Percentiles rank a stretch among this genome's conserved stretches.
Evolutionary conservation across 495 filamentous ascomycete species (phyloP).

Genomic region (Talaromyces stipitatus): DNA sequence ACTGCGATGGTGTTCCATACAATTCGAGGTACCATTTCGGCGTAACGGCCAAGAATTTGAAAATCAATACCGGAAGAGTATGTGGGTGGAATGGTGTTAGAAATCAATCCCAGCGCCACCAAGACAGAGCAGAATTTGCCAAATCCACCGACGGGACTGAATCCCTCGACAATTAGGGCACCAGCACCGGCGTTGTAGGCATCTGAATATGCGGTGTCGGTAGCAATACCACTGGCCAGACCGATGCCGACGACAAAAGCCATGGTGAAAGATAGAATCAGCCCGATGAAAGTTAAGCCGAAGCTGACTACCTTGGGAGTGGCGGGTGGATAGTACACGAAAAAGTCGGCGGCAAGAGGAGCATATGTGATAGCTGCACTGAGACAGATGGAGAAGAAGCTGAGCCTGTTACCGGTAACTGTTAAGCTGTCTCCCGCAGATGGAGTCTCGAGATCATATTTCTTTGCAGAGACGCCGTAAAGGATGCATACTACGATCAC

Average conservation of each 20-base stretch:
- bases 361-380: conserved; percentile 56
- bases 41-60: conserved; percentile 54
- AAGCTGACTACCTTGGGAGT: conserved; percentile 27
- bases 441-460: conserved; percentile 50
- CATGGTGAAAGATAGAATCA: conserved; percentile 49
- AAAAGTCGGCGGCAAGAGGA: conserved; percentile 54
- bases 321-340: conserved; percentile 56
- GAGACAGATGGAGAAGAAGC: conserved; percentile 62
- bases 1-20: conserved; percentile 56
- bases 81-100: conserved; percentile 61
- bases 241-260: conserved; percentile 61
- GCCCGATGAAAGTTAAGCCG: conserved; percentile 24
- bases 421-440: conserved; percentile 45
- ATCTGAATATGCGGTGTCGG: conserved; percentile 41
- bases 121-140: conserved; percentile 68
- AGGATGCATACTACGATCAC: conserved; percentile 58
- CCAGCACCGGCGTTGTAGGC: conserved; percentile 45
- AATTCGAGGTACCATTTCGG: conserved; percentile 49
- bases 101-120: conserved; percentile 62
- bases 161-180: conserved; percentile 59
- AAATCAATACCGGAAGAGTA: conserved; percentile 66
- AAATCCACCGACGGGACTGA: conserved; percentile 53
- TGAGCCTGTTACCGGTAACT: conserved; percentile 50
- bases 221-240: conserved; percentile 53
- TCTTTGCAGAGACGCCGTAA: conserved; percentile 54